Percentiles rank a stretch among this genome's conserved stretches.
Evolutionary conservation across 1,139 yeast genomes (phyloP).

Genomic region (Zygoascus sp.): DNA sequence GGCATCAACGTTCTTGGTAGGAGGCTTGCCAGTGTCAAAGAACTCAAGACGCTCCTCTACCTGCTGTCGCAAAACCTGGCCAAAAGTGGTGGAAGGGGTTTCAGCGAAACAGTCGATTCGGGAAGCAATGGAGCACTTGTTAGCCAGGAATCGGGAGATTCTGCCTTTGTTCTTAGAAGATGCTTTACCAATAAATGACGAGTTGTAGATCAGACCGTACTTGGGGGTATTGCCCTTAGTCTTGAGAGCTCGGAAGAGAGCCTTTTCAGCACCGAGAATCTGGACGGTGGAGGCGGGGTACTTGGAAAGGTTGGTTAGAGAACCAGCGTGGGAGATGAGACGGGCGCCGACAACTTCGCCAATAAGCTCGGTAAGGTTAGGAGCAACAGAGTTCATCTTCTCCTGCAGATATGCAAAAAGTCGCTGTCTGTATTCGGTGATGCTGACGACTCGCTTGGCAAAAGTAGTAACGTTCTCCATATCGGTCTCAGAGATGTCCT

Average conservation of each 20-base stretch:
- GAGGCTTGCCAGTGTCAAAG: constrained; percentile 94
- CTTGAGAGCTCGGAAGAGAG: constrained; percentile 95
- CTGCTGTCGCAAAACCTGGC: constrained; percentile 86
- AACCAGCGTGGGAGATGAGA: constrained; percentile 96
- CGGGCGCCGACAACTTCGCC: constrained; percentile 99
- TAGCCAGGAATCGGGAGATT: constrained; percentile 96
- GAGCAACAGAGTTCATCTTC: constrained; percentile 98
- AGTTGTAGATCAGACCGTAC: constrained; percentile 95
- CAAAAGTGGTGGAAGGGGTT: constrained; percentile 62
- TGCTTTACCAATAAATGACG: constrained; percentile 95
- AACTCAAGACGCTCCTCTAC: constrained; percentile 96
- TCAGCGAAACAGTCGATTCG: constrained; percentile 90
- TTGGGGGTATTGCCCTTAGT: constrained; percentile 98
- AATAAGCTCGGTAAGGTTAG: constrained; percentile 90
- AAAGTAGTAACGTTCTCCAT: constrained; percentile 85
- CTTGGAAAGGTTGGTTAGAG: constrained; percentile 89
- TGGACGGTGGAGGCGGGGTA: constrained; percentile 99
- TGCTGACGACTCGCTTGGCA: constrained; percentile 90
- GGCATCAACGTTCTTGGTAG: constrained; percentile 94
- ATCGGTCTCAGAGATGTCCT: constrained; percentile 91
- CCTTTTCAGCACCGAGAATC: constrained; percentile 98
- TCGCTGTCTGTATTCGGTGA: constrained; percentile 88
- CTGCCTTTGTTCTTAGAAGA: constrained; percentile 97
- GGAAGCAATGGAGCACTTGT: constrained; percentile 97
- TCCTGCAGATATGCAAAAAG: constrained; percentile 83